These are phyloP conservation scores for Penicillium desertorum DNA, from an alignment of 495 filamentous ascomycete species.

Conservation along the genomic window DNA sequence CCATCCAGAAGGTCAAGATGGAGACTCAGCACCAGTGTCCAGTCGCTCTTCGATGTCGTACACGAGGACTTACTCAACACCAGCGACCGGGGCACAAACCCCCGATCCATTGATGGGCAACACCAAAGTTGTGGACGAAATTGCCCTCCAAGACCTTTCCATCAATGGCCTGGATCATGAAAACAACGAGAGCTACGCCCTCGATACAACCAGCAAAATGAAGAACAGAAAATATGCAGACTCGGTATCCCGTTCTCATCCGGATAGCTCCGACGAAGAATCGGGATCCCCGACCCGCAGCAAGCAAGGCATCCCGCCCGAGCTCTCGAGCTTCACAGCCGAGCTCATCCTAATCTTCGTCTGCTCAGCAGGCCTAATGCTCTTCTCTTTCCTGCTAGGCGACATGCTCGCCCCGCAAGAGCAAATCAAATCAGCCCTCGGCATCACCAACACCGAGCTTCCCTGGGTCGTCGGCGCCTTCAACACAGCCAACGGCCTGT, in stretches of 20 bases:
- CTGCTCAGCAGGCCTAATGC: slow-evolving; percentile 45
- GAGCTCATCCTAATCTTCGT: slow-evolving; percentile 45
- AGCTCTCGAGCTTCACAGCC: slow-evolving; percentile 23
- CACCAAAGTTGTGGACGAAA: slow-evolving; percentile 15
- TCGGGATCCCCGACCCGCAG: slow-evolving; percentile 20
- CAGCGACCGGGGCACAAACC: slow-evolving; percentile 28
- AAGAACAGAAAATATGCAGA: slow-evolving; percentile 19
- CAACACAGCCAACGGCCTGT: slow-evolving; percentile 43
- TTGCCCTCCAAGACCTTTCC: slow-evolving; percentile 20
- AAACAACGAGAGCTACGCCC: slow-evolving; percentile 19
- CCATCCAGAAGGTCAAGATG: neutral
- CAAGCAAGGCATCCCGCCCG: slow-evolving; percentile 26
- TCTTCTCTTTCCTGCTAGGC: slow-evolving; percentile 45
- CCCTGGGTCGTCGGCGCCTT: slow-evolving; percentile 47
- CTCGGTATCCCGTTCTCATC: slow-evolving; percentile 21
- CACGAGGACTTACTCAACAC: slow-evolving; percentile 21
- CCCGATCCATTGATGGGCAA: slow-evolving; percentile 26
- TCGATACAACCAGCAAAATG: slow-evolving; percentile 17
- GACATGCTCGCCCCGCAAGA: slow-evolving; percentile 43
- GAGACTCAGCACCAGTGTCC: slow-evolving; percentile 20
- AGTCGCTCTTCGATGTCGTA: slow-evolving; percentile 26
- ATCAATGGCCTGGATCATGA: slow-evolving; percentile 13
- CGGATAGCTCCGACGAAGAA: slow-evolving; percentile 18
- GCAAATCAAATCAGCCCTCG: slow-evolving; percentile 36
- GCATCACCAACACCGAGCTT: slow-evolving; percentile 35